Conservation (phyloP, 371 early-diverging fungal species). For the Mucor sp. region DNA sequence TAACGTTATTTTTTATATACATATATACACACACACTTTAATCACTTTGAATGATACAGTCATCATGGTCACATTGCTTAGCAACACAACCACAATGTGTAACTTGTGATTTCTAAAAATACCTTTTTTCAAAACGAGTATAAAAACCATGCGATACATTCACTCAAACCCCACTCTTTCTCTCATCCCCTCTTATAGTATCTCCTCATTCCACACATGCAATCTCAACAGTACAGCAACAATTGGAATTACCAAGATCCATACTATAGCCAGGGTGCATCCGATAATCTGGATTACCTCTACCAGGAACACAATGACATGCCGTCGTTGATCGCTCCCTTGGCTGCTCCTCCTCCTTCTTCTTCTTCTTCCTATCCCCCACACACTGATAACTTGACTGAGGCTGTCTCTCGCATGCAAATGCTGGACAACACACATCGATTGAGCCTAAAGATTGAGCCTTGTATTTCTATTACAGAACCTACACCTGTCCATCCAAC, state of each 20-base stretch:
- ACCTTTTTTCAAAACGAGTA: neutral
- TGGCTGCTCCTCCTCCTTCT: slow-evolving; percentile 18
- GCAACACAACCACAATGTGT: slow-evolving; percentile 14
- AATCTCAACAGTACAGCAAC: neutral
- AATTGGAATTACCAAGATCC: neutral
- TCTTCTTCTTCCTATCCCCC: neutral
- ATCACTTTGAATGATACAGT: neutral
- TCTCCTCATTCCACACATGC: neutral
- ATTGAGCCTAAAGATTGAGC: slow-evolving; percentile 23
- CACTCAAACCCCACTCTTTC: neutral
- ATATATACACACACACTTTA: too few relatives aligned
- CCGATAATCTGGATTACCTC: neutral
- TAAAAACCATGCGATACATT: neutral
- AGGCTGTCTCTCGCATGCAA: slow-evolving; percentile 18
- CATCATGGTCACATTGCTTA: slow-evolving; percentile 18
- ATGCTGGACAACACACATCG: slow-evolving; percentile 3
- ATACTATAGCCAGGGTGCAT: neutral
- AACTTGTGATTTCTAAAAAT: slow-evolving; percentile 17
- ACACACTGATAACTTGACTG: neutral
- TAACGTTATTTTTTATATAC: too few relatives aligned
- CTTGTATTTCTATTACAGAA: slow-evolving; percentile 33
- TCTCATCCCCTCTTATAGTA: neutral
- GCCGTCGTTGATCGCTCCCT: slow-evolving; percentile 1
- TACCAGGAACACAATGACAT: neutral
- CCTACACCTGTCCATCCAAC: slow-evolving; percentile 18